Percentiles rank a stretch among this genome's conserved stretches.
Conservation (phyloP, 2,329 filamentous ascomycete species). For the Ascosphaera apis region DNA sequence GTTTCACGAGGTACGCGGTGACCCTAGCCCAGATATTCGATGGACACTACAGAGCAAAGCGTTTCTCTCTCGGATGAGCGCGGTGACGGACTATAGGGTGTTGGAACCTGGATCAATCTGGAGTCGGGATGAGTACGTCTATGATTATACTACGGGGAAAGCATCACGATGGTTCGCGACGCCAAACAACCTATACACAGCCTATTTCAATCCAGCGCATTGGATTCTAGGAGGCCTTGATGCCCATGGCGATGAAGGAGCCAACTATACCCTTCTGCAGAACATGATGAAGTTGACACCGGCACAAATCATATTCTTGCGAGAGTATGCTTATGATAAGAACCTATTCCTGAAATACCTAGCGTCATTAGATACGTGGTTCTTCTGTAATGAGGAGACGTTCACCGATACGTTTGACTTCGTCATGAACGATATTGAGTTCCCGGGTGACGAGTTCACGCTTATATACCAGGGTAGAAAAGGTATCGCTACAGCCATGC, state of each 20-base stretch:
- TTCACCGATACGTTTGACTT: conserved; percentile 34
- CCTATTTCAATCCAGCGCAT: conserved; percentile 24
- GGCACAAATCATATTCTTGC: conserved; percentile 33
- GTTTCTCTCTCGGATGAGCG: too few relatives aligned
- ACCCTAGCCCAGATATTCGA: too few relatives aligned
- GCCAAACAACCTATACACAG: conserved; percentile 16
- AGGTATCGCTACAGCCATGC: too few relatives aligned
- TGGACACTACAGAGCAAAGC: too few relatives aligned
- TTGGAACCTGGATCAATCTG: too few relatives aligned
- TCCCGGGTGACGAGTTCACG: too few relatives aligned
- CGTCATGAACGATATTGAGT: conserved; percentile 34
- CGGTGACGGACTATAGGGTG: too few relatives aligned
- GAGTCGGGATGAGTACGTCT: too few relatives aligned
- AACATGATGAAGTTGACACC: conserved; percentile 42
- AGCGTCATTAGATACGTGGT: conserved; percentile 32
- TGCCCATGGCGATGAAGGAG: conserved; percentile 41
- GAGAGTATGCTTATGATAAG: conserved; percentile 32
- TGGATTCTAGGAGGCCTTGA: conserved; percentile 31
- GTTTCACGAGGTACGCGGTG: too few relatives aligned
- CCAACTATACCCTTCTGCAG: conserved; percentile 40
- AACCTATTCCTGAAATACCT: conserved; percentile 34
- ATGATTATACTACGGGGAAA: too few relatives aligned
- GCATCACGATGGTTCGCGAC: conserved; percentile 29
- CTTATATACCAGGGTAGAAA: too few relatives aligned
- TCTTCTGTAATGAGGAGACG: conserved; percentile 39